These are phyloP conservation scores for Trametes polyzona DNA, from an alignment of 1,284 basidiomycete genomes.

Conservation along the genomic window DNA sequence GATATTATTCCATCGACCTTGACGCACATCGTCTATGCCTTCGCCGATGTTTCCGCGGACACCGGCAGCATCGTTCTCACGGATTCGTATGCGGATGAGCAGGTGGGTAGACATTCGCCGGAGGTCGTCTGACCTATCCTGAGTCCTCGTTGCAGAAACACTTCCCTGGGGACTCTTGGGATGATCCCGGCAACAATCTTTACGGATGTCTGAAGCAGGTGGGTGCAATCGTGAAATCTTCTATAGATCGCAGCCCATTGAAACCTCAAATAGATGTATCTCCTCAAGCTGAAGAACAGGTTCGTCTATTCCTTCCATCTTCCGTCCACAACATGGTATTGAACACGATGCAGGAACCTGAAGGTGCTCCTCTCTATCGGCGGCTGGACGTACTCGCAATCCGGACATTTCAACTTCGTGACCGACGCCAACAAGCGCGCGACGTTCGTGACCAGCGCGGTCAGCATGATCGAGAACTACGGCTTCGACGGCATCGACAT, in stretches of 20 bases:
- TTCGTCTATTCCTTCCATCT: too few species aligned
- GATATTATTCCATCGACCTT: slow-evolving; percentile 56
- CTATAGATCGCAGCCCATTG: too few species aligned
- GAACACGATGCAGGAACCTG: slow-evolving; percentile 52
- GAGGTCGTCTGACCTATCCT: slow-evolving; percentile 65
- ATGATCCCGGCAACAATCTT: slow-evolving; percentile 71
- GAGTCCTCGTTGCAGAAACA: slow-evolving; percentile 66
- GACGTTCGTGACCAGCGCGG: slow-evolving; percentile 73
- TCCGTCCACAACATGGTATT: background rate
- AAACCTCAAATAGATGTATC: slow-evolving; percentile 65
- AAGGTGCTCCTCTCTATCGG: slow-evolving; percentile 82
- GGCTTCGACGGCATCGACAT: slow-evolving; percentile 87
- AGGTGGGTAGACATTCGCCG: slow-evolving; percentile 50
- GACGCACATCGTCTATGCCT: slow-evolving; percentile 84
- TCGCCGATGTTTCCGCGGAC: slow-evolving; percentile 77
- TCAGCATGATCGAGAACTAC: slow-evolving; percentile 82
- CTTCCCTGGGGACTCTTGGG: slow-evolving; percentile 64
- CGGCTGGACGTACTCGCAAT: slow-evolving; percentile 75
- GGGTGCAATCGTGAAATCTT: slow-evolving; percentile 24
- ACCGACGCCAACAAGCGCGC: slow-evolving; percentile 56
- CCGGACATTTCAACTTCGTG: slow-evolving; percentile 68
- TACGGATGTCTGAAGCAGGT: slow-evolving; percentile 91
- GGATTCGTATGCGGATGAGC: slow-evolving; percentile 83
- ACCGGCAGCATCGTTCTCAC: slow-evolving; percentile 74
- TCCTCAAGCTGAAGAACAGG: slow-evolving; percentile 76